Conservation (phyloP, 352 stramenopile species). For the Phytophthora podocarpi region DNA sequence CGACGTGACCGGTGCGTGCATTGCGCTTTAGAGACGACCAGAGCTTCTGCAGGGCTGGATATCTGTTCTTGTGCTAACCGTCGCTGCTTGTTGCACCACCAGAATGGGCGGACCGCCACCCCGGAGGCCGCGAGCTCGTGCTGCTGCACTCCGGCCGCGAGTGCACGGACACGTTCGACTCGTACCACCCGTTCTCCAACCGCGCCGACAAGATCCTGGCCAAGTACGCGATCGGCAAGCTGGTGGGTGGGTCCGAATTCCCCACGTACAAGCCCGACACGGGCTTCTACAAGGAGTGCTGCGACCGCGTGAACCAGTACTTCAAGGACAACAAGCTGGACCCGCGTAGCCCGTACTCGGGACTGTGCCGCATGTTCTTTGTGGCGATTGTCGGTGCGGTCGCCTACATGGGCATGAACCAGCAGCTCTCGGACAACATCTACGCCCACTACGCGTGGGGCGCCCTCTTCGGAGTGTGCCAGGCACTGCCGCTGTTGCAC, state of each 20-base stretch:
- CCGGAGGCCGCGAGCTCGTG: constrained; percentile 82
- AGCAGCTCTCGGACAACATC: constrained; percentile 54
- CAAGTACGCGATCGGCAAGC: constrained; percentile 88
- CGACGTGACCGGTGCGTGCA: constrained; percentile 91
- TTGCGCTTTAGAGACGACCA: too few species aligned
- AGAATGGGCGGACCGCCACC: constrained; percentile 84
- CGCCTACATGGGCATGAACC: constrained; percentile 83
- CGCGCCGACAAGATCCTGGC: constrained; percentile 79
- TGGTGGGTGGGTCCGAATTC: constrained; percentile 86
- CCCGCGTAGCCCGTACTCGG: constrained; percentile 79
- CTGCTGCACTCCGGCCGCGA: constrained; percentile 81
- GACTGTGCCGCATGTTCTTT: constrained; percentile 88
- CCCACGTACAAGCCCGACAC: constrained; percentile 90
- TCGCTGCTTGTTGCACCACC: constrained; percentile 20
- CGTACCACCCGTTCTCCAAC: constrained; percentile 91
- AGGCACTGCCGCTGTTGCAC: constrained; percentile 91
- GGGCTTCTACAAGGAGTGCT: constrained; percentile 92
- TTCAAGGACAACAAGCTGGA: constrained; percentile 91
- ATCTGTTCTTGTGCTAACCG: not conserved
- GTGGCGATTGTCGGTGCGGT: constrained; percentile 71
- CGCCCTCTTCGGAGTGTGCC: constrained; percentile 87
- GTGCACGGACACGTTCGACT: constrained; percentile 90
- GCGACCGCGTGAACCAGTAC: constrained; percentile 85
- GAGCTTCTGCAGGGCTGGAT: too few species aligned
- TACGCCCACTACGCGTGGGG: constrained; percentile 74